Base-by-base conservation (phyloP, 73 alveolate genomes). In the Tetrahymena malaccensis region DNA sequence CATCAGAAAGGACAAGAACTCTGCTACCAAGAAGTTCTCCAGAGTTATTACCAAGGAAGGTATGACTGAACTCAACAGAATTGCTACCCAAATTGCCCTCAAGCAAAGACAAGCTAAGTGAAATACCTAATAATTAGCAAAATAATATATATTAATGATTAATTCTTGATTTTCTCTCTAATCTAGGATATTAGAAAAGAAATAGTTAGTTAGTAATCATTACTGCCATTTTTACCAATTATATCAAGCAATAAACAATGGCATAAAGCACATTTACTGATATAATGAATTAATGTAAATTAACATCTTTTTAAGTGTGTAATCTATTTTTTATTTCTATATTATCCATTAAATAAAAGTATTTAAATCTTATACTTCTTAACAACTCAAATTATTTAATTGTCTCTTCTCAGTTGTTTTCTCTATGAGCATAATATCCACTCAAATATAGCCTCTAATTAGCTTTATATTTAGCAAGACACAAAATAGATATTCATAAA, bases 1-100 rank as follows among this genome's bases (percentile, higher is more conserved):
- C 96, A 97, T 99, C 84, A 98, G 98, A 43, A 96, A 97, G 85
- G 98, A 94, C 56, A 95, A 57, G 38, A 96, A 95, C 35, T 93
- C 96, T 35, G 96, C 55, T 34, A 93, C 96, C 94, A 96, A 96
- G 96, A 96, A 94, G 93, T 93, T 43, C 83, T 85, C 97, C 93
- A 96, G 96, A 96, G 94, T 95, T 34, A 94, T 96, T 85, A 96
- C 98, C 56, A 95, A 96, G 93, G 96, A 95, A 94, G 97, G 98
- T 38, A 85, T 96, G 96, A 70, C 94, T 55, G 97, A 96, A 43
- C 97, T 96, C 89, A 96, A 96, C 85, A 96, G 98, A 93, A 95
- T 96, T 70, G 97, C 98, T 34, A 96, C 95, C 40, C 94, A 96
- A 93, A 95, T 96, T 94, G 96, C 96, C 22, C 43, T 93, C 89